phyloP scores from a whole-genome alignment of 2,329 filamentous ascomycete genomes.

The Tolypocladium amazonense region DNA sequence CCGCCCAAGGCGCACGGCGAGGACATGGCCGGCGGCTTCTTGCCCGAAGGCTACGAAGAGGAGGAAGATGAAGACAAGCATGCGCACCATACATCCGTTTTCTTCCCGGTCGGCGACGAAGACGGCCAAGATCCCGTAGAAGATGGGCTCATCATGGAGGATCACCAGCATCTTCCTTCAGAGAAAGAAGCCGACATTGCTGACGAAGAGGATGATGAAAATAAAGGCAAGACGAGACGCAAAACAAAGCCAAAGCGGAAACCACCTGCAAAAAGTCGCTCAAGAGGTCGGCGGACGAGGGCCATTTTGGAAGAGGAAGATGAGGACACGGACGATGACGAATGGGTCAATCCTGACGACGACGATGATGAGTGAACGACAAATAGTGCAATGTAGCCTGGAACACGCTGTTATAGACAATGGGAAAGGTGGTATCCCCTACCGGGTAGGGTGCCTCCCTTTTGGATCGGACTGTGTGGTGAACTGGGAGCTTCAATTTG shows the following conservation, averaged over 20 bases:
- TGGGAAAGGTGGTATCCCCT: no score
- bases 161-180: constrained; percentile 4
- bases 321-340: constrained; percentile 6
- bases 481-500: no score
- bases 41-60: constrained; percentile 45
- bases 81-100: constrained; percentile 27
- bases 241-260: background rate
- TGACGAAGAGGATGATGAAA: background rate
- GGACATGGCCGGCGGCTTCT: constrained; percentile 49
- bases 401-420: no score
- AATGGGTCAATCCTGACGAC: background rate
- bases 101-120: constrained; percentile 36
- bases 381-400: no score
- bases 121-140: constrained; percentile 25
- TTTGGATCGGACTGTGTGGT: no score
- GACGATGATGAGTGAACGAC: background rate
- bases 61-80: constrained; percentile 26
- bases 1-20: constrained; percentile 26
- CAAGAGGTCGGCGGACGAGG: background rate
- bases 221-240: background rate
- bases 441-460: no score
- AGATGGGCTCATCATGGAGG: constrained; percentile 23
- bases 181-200: background rate
- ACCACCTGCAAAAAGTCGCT: background rate
- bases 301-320: background rate